Percentiles rank a stretch among this genome's conserved stretches.
These are phyloP conservation scores for Arthrobotrys megalospora DNA, from an alignment of 2,329 filamentous ascomycete species.

Conservation along the genomic window DNA sequence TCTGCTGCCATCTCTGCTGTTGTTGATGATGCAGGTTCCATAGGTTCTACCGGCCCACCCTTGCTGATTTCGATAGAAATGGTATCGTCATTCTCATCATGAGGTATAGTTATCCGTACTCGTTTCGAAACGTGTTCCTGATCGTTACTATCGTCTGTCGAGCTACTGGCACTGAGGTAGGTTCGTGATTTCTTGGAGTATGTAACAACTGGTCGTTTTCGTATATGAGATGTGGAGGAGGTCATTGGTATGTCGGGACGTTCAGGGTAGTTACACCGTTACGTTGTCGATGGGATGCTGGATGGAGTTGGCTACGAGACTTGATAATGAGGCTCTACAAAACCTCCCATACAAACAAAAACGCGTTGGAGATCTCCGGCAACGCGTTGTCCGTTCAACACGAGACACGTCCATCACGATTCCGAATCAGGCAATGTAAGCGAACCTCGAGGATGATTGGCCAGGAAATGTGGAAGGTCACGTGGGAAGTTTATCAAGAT, in stretches of 20 bases:
- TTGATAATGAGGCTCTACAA: conserved; percentile 1
- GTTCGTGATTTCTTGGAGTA: conserved; percentile 51
- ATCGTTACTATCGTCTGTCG: conserved; percentile 1
- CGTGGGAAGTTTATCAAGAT: conserved; percentile 33
- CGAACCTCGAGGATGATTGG: conserved; percentile 36
- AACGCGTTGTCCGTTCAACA: conserved; percentile 40
- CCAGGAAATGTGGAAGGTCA: conserved; percentile 41
- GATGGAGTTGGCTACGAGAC: background rate
- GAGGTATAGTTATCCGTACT: conserved; percentile 24
- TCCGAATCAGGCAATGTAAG: conserved; percentile 31
- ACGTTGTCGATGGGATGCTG: background rate
- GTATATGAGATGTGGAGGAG: conserved; percentile 22
- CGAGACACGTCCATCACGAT: conserved; percentile 36
- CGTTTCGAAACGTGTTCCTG: conserved; percentile 33
- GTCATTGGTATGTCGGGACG: conserved; percentile 12
- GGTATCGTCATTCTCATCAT: background rate
- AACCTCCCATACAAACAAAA: conserved; percentile 8
- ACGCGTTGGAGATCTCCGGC: conserved; percentile 34
- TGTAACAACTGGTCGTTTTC: conserved; percentile 39
- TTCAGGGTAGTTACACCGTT: background rate
- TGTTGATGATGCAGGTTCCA: background rate
- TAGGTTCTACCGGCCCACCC: background rate
- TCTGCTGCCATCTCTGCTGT: background rate
- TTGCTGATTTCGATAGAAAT: background rate
- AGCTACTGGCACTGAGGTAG: conserved; percentile 12